Evolutionary conservation across 371 early-diverging fungal species (phyloP), one percentile per base, ranked within the genome.

Genomic region (Quaeritorhiza haematococci): DNA sequence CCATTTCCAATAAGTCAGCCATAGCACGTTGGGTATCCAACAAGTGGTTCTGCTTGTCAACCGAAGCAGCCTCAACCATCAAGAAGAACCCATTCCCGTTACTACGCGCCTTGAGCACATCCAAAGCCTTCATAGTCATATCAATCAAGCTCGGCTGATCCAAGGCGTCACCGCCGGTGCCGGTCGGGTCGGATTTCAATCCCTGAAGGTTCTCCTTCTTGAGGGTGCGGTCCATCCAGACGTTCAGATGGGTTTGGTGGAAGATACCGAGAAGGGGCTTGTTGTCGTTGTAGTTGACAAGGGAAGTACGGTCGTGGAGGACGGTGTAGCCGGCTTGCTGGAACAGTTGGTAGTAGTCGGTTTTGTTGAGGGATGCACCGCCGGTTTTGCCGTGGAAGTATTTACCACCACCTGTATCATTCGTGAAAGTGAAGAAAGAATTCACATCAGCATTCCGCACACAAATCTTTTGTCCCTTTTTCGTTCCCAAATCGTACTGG

Each of bases 31-130:
- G 10, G 10, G n/a, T n/a, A 70, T 88, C 86, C 47, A 86, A 59
- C n/a, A 80, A 72, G 61, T 88, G 86, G 69, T 86, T 77, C 69
- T 73, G 64, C 69, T 86, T 86, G 71, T 88, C 88, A 53, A 86
- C 75, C 29, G 84, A 80, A 44, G 86, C 88, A 50, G 84, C 88
- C 70, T 88, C 88, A 49, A 81, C 78, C 86, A 88, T 82, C 63
- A 86, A 64, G 74, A 84, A 88, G 72, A 10, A 47, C 13, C 47
- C 47, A 21, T 47, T n/a, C n/a, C n/a, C 47, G 47, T 10, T 47
- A 23, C 52, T 1, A 10, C n/a, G 80, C 68, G 76, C 76, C 61
- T 83, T 73, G 53, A 84, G 62, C 19, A 76, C 73, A 29, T 79
- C 78, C 41, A 82, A 68, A 34, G 85, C 84, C 70, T 78, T 78